Conservation (phyloP, 331 rosid species). For the Acacia concinna region DNA sequence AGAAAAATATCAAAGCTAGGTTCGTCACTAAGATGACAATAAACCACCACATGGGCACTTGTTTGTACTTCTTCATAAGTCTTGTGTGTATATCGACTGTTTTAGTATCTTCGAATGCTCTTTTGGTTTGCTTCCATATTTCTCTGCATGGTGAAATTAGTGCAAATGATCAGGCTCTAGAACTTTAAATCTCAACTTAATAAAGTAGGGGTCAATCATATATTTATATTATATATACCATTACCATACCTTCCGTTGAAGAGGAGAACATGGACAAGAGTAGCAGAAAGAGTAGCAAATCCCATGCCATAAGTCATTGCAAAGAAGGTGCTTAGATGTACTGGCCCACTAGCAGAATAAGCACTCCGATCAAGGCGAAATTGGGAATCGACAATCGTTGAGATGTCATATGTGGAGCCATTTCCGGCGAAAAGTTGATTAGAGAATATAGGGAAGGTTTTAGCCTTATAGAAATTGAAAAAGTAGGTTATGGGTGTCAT, state of each 20-base stretch:
- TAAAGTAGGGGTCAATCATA: no score
- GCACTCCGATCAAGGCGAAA: constrained; percentile 52
- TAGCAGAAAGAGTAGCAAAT: constrained; percentile 62
- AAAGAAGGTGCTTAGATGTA: constrained; percentile 61
- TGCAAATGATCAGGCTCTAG: not conserved
- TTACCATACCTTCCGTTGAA: constrained; percentile 70
- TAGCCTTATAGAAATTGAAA: constrained; percentile 46
- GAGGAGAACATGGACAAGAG: constrained; percentile 55
- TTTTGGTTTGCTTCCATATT: constrained; percentile 49
- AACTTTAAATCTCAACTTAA: not conserved
- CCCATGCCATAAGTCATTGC: constrained; percentile 67
- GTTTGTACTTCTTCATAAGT: constrained; percentile 55
- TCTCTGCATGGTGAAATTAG: constrained; percentile 44
- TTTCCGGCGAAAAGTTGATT: constrained; percentile 44
- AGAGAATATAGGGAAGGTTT: constrained; percentile 53
- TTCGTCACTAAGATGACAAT: constrained; percentile 49
- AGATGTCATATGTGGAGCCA: constrained; percentile 44
- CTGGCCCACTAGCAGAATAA: constrained; percentile 43
- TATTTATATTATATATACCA: no score
- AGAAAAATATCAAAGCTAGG: constrained; percentile 56
- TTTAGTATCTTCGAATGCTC: constrained; percentile 48
- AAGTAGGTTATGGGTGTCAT: constrained; percentile 58
- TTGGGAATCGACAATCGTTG: constrained; percentile 38
- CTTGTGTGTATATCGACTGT: constrained; percentile 62
- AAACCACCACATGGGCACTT: constrained; percentile 61